phyloP scores from a whole-genome alignment of 306 rosid genomes.

The Delonix regia region DNA sequence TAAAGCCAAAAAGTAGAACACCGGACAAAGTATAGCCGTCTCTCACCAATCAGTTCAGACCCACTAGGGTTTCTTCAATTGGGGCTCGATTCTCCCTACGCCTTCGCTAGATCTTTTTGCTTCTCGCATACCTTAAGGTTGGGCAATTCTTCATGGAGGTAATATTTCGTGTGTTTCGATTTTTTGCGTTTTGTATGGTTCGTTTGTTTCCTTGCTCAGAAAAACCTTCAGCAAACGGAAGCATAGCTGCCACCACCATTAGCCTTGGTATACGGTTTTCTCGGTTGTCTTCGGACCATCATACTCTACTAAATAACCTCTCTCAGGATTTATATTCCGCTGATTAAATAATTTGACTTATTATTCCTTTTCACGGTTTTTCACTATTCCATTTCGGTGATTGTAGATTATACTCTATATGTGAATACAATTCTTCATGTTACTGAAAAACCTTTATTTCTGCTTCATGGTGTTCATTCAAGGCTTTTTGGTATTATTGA shows the following conservation, averaged over 20 bases:
- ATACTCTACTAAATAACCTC: neutral
- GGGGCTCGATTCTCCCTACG: slow-evolving; percentile 24
- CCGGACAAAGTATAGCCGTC: slow-evolving; percentile 9
- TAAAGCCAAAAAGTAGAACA: slow-evolving; percentile 18
- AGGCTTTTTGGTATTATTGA: slow-evolving; percentile 5
- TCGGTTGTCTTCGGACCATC: neutral
- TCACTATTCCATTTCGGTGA: neutral
- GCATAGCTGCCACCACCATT: neutral
- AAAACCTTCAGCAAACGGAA: neutral
- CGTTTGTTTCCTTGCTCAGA: neutral
- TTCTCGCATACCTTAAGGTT: neutral
- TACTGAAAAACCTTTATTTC: neutral
- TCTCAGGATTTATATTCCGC: neutral
- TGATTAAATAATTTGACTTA: neutral
- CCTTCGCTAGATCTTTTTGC: neutral
- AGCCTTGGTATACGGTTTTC: neutral
- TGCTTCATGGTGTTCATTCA: neutral
- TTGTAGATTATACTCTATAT: neutral
- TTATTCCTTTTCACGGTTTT: neutral
- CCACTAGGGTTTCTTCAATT: slow-evolving; percentile 42
- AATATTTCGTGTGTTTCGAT: neutral
- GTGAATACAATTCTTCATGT: neutral
- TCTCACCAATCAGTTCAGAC: slow-evolving; percentile 20
- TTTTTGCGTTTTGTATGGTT: neutral
- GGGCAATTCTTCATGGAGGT: slow-evolving; percentile 50